Base-by-base conservation (phyloP, 2,329 filamentous ascomycete genomes). In the Purpureocillium lavendulum region DNA sequence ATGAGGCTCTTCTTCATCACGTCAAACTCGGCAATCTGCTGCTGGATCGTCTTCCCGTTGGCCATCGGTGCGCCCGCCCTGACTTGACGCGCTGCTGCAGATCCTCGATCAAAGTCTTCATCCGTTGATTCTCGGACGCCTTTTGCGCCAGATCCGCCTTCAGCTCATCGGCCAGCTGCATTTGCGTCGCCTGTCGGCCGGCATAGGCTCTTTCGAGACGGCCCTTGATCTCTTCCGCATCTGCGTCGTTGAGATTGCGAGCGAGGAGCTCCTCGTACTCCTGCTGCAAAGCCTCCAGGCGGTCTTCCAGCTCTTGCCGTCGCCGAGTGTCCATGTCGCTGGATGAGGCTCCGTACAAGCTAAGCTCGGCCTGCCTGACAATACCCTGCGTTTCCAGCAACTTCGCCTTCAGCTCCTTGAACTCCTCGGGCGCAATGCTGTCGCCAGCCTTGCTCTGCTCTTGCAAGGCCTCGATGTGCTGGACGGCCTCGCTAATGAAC, bases 1-100 rank as follows among this genome's bases (percentile, higher is more conserved):
- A 98, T 98, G 51, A 98, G 73, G 49, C 86, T 94, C 78, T 98
- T 98, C 80, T 98, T 98, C 89, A 98, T 98, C 43, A 87, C 85
- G 63, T 98, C 92, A 53, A 98, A 98, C 60, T 98, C 92, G 42
- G 90, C 87, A 62, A 98, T 94, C 67, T 97, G 92, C 67, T 98
- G 90, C 60, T 94, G 88, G 33, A 97, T 79, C 11, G 87, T 94
- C 74, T 95, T 95, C 72, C 84, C 84, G 54, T 86, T 87, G 40
- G 78, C 68, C 57, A 82, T 87, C 18, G 81, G 73, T 21, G 70
- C 65, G 9, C 64, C 57, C 14, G 60, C 60, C 48, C 75, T 36
- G 75, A 70, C 69, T 87, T 87, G 56, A 84, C 70, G 45, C 80
- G 77, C 52, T 77, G 75, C 59, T 90, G 84, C 11, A 92, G 73